phyloP scores from a whole-genome alignment of 495 filamentous ascomycete species.

The Penicillium flavigenum region DNA sequence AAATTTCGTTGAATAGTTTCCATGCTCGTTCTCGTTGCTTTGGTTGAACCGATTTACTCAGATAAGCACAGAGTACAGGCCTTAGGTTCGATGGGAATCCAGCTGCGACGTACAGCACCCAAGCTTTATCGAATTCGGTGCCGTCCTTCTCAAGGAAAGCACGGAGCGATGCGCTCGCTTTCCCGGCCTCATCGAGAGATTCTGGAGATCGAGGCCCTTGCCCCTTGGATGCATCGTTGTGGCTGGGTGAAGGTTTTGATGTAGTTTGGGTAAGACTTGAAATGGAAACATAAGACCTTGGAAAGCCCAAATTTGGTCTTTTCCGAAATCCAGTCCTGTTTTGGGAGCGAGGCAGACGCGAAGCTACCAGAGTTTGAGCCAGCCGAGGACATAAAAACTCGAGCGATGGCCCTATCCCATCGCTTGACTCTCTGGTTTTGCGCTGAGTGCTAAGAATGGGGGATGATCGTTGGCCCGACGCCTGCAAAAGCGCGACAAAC shows the following conservation, averaged over 20 bases:
- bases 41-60: slow-evolving; percentile 41
- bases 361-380: slow-evolving; percentile 25
- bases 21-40: slow-evolving; percentile 42
- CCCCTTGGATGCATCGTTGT: neutral
- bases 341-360: slow-evolving; percentile 25
- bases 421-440: slow-evolving; percentile 15
- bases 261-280: slow-evolving; percentile 11
- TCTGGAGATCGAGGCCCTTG: neutral
- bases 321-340: slow-evolving; percentile 32
- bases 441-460: slow-evolving; percentile 15
- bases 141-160: slow-evolving; percentile 21
- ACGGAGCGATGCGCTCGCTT: slow-evolving; percentile 20
- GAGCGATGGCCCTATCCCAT: slow-evolving; percentile 32
- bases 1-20: slow-evolving; percentile 42
- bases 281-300: slow-evolving; percentile 33
- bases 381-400: slow-evolving; percentile 45
- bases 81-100: slow-evolving; percentile 28
- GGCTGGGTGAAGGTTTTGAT: neutral
- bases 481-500: slow-evolving; percentile 38
- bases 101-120: slow-evolving; percentile 36
- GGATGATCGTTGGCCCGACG: slow-evolving; percentile 23
- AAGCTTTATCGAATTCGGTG: slow-evolving; percentile 34
- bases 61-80: slow-evolving; percentile 37
- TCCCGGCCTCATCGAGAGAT: neutral
- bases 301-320: slow-evolving; percentile 20